Evolutionary conservation across 1,139 yeast species (phyloP), one percentile per base, ranked within the genome.

Genomic region (Lizanozyma gosingica): DNA sequence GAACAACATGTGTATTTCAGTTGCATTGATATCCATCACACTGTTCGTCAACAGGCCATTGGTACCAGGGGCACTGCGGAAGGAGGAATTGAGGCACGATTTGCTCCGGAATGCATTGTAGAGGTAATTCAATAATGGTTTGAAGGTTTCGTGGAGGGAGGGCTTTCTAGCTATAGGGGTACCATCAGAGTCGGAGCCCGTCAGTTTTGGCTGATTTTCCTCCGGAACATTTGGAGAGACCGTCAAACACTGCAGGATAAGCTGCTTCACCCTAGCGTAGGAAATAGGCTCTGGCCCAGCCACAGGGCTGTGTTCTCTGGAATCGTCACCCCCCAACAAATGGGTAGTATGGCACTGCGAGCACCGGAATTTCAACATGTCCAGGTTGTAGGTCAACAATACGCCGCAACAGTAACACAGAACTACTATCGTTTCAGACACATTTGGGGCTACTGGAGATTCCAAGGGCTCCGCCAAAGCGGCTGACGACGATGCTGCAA

Each of bases 361-460:
- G 50, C 94, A 83, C 43, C 71, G 69, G 54, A 75, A 77, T 48
- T 76, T 78, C 8, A 54, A 43, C 2, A 72, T 62, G 6, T 55
- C 55, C 4, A 57, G 57, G 0, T 83, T 80, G 46, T 74, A 70
- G 11, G 73, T 66, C 34, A 82, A 56, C 4, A 71, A 51, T 0
- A 79, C 73, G 1, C 83, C 84, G 59, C 94, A 83, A 53, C 94
- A 83, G 14, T 52, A 53, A 46, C 75, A 69, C 41, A 11, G 11
- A 6, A 22, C 29, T 11, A 22, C 29, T 22, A 22, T 11, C 6
- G 29, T 22, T 22, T 22, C 29, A 22, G 11, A n/a, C n/a, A n/a
- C n/a, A n/a, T n/a, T n/a, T n/a, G n/a, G n/a, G n/a, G n/a, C n/a
- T n/a, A n/a, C n/a, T n/a, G n/a, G n/a, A n/a, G n/a, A n/a, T n/a